phyloP scores from a whole-genome alignment of 495 filamentous ascomycete genomes.

The Aspergillus ellipticus region DNA sequence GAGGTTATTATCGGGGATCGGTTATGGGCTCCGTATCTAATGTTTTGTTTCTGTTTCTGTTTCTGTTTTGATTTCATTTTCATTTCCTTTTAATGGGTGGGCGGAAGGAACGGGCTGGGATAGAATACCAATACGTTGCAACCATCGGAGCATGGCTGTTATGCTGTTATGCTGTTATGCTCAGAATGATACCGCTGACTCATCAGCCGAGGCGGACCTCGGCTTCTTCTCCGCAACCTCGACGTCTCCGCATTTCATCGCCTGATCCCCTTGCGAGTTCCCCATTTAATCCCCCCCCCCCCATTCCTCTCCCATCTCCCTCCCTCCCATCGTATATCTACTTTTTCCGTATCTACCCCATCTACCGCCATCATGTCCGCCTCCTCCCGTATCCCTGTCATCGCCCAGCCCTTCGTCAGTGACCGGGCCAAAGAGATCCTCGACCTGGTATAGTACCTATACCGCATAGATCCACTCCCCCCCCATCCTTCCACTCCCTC shows the following conservation, averaged over 20 bases:
- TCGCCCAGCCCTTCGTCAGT: constrained; percentile 67
- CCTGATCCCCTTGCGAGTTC: constrained; percentile 6
- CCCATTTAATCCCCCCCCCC: constrained; percentile 17
- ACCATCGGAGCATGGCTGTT: too few species aligned
- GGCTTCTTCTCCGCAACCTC: constrained; percentile 18
- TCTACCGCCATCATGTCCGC: constrained; percentile 52
- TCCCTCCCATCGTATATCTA: neutral
- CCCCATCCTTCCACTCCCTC: neutral
- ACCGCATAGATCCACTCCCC: neutral
- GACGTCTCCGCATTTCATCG: constrained; percentile 13
- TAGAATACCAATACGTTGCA: too few species aligned
- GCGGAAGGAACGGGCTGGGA: too few species aligned
- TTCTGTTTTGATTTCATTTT: constrained; percentile 21
- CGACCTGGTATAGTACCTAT: constrained; percentile 49
- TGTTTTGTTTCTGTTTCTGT: constrained; percentile 12
- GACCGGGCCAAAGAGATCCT: constrained; percentile 74
- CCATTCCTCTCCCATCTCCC: constrained; percentile 3
- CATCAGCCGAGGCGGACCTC: constrained; percentile 15
- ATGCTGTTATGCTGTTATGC: constrained; percentile 9
- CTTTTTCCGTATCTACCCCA: neutral
- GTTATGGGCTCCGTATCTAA: too few species aligned
- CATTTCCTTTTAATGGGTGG: too few species aligned
- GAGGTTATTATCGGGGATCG: too few species aligned
- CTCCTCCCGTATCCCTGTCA: constrained; percentile 61
- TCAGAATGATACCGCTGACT: neutral